Evolutionary conservation across 2,329 filamentous ascomycete species (phyloP).

Genomic region (Fusarium pseudonygamai): DNA sequence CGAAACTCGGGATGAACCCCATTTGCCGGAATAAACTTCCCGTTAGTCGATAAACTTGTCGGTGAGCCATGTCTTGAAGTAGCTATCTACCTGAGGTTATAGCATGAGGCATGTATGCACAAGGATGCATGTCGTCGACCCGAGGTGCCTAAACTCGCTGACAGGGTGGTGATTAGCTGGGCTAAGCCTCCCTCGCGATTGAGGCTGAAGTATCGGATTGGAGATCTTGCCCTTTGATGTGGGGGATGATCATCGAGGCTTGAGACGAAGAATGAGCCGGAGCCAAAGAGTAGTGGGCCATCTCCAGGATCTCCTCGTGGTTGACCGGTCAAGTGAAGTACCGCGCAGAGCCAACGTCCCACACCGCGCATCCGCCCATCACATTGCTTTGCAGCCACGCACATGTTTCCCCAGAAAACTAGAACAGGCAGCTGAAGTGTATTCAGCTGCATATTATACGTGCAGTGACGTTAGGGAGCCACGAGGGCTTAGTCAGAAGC

Average conservation of each 20-base stretch:
- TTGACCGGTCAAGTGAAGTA: slow-evolving; percentile 30
- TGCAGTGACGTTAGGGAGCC: slow-evolving; percentile 38
- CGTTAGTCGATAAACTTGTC: slow-evolving; percentile 24
- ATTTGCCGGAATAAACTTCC: slow-evolving; percentile 32
- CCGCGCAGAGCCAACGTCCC: slow-evolving; percentile 30
- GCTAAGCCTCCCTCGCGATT: slow-evolving; percentile 6
- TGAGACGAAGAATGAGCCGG: slow-evolving; percentile 12
- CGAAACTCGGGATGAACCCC: slow-evolving; percentile 37
- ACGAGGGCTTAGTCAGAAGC: slow-evolving; percentile 22
- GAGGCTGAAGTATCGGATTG: slow-evolving; percentile 39
- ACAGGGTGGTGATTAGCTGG: slow-evolving; percentile 4
- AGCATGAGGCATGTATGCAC: slow-evolving; percentile 11
- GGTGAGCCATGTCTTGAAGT: slow-evolving; percentile 15
- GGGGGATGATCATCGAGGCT: slow-evolving; percentile 38
- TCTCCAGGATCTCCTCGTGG: slow-evolving; percentile 31
- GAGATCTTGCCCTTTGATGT: slow-evolving; percentile 30
- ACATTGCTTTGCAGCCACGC: slow-evolving; percentile 32
- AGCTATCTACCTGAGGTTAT: slow-evolving; percentile 4
- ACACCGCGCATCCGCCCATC: slow-evolving; percentile 36
- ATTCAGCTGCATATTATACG: slow-evolving; percentile 21
- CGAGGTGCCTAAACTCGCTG: slow-evolving; percentile 5
- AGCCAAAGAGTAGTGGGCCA: slow-evolving; percentile 31
- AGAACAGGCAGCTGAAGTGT: slow-evolving; percentile 40
- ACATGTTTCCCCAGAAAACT: slow-evolving; percentile 41
- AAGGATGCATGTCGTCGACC: slow-evolving; percentile 12